Base-by-base conservation (phyloP, 2,329 filamentous ascomycete species). In the Zalaria obscura region DNA sequence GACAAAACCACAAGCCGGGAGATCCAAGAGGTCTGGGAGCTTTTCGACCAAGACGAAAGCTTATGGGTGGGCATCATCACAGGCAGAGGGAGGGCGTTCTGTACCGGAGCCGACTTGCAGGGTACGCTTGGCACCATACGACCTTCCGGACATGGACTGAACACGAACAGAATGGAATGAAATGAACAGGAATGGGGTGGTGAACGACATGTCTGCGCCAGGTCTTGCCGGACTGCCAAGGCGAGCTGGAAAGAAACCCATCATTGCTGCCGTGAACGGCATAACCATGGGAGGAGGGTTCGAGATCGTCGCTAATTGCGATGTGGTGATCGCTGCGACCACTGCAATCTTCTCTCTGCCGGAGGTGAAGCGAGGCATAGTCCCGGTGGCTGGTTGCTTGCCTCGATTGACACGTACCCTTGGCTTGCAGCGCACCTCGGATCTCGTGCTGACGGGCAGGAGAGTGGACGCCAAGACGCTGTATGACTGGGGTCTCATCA, bases 181-280 rank as follows among this genome's bases (percentile, higher is more conserved):
- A 25, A 47, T 49, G 47, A 50, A 50, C 44, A 39, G 39, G 40
- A 38, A 40, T 10, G 49, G 50, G 7, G 46, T 50, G 10, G 46
- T 48, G 28, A 53, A 52, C 40, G 46, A 48, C 36, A 53, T 54
- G 51, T 38, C 47, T 7, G 43, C 49, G 25, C 58, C 59, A 1
- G 75, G 75, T 0, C 75, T 76, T 51, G 68, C 62, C 32, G 76
- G 73, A 0, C 53, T 80, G 9, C 73, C 69, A 34, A 61, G 70
- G 34, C 62, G 76, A 8, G 56, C 57, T 8, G 76, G 76, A 1
- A 76, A 74, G 61, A 77, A 77, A 55, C 73, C 73, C 1, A 64
- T 77, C 36, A 72, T 77, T 52, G 72, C 71, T 5, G 73, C 73
- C 2, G 70, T 76, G 3, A 77, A 76, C 55, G 73, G 73, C 0